These are phyloP conservation scores for Suillus subalutaceus DNA, from an alignment of 768 basidiomycete genomes.

Conservation along the genomic window DNA sequence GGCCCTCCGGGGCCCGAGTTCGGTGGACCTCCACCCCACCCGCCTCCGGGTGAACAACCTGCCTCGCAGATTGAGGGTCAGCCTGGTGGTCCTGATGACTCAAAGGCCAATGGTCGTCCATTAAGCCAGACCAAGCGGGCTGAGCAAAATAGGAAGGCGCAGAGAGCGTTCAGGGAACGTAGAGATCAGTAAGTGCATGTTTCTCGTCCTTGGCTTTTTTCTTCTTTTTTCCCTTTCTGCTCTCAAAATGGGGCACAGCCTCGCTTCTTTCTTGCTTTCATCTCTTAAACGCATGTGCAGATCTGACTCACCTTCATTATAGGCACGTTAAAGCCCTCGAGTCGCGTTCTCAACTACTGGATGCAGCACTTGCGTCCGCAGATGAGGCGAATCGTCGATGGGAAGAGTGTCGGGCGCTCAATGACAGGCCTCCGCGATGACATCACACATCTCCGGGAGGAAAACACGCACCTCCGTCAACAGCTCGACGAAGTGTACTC, in stretches of 20 bases:
- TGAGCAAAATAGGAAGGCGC: slow-evolving; percentile 94
- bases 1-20: slow-evolving; percentile 34
- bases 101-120: slow-evolving; percentile 44
- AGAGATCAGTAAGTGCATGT: slow-evolving; percentile 72
- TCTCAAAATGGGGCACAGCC: background rate
- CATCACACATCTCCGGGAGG: slow-evolving; percentile 76
- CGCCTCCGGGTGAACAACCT: slow-evolving; percentile 24
- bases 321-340: slow-evolving; percentile 90
- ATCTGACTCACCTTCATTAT: slow-evolving; percentile 19
- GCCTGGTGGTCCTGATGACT: slow-evolving; percentile 13
- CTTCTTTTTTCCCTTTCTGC: background rate
- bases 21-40: slow-evolving; percentile 30
- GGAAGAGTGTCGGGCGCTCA: slow-evolving; percentile 88
- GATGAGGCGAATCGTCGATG: slow-evolving; percentile 89
- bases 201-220: slow-evolving; percentile 11
- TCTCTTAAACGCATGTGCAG: background rate
- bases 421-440: slow-evolving; percentile 87
- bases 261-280: slow-evolving; percentile 8
- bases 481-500: slow-evolving; percentile 43
- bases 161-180: slow-evolving; percentile 88
- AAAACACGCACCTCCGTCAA: slow-evolving; percentile 11
- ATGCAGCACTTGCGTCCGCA: slow-evolving; percentile 82
- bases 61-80: slow-evolving; percentile 33
- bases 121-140: slow-evolving; percentile 85
- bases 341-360: slow-evolving; percentile 81